phyloP scores from a whole-genome alignment of 2,329 filamentous ascomycete genomes.

The Fusarium mexicanum region DNA sequence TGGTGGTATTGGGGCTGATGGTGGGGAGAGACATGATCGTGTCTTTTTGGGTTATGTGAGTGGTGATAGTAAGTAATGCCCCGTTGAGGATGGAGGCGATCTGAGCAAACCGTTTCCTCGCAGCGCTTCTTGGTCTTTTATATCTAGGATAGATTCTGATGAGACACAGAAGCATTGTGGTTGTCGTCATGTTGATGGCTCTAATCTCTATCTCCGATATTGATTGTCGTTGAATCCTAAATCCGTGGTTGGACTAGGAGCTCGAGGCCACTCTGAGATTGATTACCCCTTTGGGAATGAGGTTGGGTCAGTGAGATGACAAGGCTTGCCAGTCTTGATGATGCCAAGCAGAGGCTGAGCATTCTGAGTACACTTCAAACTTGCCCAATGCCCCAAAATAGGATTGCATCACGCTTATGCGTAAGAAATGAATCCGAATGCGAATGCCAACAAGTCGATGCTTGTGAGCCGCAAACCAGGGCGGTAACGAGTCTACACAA shows the following conservation, averaged over 20 bases:
- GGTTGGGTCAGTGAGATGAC: neutral
- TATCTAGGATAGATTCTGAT: neutral
- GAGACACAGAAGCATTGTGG: neutral
- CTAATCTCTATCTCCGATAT: slow-evolving; percentile 6
- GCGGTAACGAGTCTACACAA: neutral
- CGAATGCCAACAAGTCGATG: neutral
- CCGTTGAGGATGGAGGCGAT: neutral
- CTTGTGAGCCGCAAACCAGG: neutral
- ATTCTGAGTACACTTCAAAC: neutral
- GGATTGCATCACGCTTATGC: neutral
- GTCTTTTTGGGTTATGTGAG: neutral
- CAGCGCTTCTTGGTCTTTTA: neutral
- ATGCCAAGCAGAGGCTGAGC: neutral
- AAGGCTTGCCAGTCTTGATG: neutral
- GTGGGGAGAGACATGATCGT: slow-evolving; percentile 9
- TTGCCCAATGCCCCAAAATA: neutral
- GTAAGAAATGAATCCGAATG: neutral
- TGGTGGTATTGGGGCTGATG: slow-evolving; percentile 9
- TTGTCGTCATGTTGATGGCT: neutral
- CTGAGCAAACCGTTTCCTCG: neutral
- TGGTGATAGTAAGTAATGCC: neutral
- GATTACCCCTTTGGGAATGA: slow-evolving; percentile 23
- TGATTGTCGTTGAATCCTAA: slow-evolving; percentile 8
- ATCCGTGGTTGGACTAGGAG: slow-evolving; percentile 25
- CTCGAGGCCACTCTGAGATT: slow-evolving; percentile 26